Evolutionary conservation across 352 stramenopile species (phyloP).

Genomic region (Globisporangium sylvaticum): DNA sequence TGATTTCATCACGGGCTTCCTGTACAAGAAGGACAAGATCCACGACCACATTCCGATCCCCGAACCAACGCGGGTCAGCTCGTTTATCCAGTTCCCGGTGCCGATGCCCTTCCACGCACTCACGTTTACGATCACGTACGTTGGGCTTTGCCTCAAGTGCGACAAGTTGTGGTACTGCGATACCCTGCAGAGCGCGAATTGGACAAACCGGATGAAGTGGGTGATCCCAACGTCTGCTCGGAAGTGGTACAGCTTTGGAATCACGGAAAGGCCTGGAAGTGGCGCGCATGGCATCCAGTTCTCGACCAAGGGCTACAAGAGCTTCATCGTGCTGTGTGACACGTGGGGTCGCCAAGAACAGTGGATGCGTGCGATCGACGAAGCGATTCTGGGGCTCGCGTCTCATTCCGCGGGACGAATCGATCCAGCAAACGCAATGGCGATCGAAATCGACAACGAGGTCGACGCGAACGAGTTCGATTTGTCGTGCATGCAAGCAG

Average conservation of each 20-base stretch:
- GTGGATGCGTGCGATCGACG: slow-evolving; percentile 83
- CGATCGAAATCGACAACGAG: slow-evolving; percentile 89
- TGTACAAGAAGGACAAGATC: slow-evolving; percentile 91
- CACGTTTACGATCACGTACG: slow-evolving; percentile 83
- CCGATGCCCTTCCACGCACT: slow-evolving; percentile 87
- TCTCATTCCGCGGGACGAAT: slow-evolving; percentile 59
- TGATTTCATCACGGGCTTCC: slow-evolving; percentile 83
- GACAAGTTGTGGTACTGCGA: slow-evolving; percentile 89
- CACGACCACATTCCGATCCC: slow-evolving; percentile 87
- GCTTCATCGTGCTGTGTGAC: slow-evolving; percentile 81
- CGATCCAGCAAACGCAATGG: slow-evolving; percentile 64
- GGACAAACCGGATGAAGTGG: slow-evolving; percentile 88
- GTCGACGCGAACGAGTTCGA: slow-evolving; percentile 78
- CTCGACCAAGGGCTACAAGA: slow-evolving; percentile 87
- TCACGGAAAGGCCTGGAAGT: slow-evolving; percentile 71
- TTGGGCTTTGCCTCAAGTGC: slow-evolving; percentile 82
- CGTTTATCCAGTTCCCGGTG: slow-evolving; percentile 86
- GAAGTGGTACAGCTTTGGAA: slow-evolving; percentile 87
- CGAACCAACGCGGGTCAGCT: slow-evolving; percentile 79
- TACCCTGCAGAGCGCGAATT: slow-evolving; percentile 78
- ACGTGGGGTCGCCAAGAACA: slow-evolving; percentile 86
- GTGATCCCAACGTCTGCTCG: slow-evolving; percentile 81
- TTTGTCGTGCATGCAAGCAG: slow-evolving; percentile 35
- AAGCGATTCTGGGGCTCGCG: slow-evolving; percentile 62
- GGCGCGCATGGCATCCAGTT: slow-evolving; percentile 85